Evolutionary conservation across 768 basidiomycete genomes (phyloP).

Genomic region (Trametes gibbosa): DNA sequence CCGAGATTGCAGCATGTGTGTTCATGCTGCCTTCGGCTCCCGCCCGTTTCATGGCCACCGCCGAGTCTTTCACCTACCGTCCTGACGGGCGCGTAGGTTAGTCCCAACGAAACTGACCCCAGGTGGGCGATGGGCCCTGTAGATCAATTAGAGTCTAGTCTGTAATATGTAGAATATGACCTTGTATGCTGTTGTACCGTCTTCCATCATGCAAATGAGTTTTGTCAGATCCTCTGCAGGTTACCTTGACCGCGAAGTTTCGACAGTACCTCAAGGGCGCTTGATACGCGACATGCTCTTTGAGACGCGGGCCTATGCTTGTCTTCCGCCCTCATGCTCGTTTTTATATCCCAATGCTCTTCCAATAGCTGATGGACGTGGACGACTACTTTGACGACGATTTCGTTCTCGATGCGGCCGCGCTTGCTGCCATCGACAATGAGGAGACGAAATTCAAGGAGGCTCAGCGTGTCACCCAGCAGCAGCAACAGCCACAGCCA

Average conservation of each 20-base stretch:
- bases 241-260: too few species aligned
- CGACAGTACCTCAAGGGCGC: neutral
- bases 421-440: slow-evolving; percentile 58
- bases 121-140: neutral
- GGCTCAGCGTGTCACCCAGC: slow-evolving; percentile 14
- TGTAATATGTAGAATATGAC: neutral
- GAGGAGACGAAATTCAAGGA: slow-evolving; percentile 45
- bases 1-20: slow-evolving; percentile 9
- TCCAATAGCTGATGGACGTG: slow-evolving; percentile 45
- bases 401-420: slow-evolving; percentile 58
- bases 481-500: slow-evolving; percentile 1
- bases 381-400: slow-evolving; percentile 66
- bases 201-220: slow-evolving; percentile 1
- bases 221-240: neutral
- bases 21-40: neutral
- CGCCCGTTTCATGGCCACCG: neutral
- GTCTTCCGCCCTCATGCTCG: slow-evolving; percentile 1
- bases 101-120: too few species aligned
- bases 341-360: neutral
- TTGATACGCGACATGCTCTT: neutral
- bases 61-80: neutral
- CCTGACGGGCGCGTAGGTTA: too few species aligned
- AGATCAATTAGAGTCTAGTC: neutral
- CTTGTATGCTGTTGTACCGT: slow-evolving; percentile 1
- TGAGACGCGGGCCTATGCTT: neutral